phyloP scores from a whole-genome alignment of 768 basidiomycete genomes.

The Daedaleopsis nitida region DNA sequence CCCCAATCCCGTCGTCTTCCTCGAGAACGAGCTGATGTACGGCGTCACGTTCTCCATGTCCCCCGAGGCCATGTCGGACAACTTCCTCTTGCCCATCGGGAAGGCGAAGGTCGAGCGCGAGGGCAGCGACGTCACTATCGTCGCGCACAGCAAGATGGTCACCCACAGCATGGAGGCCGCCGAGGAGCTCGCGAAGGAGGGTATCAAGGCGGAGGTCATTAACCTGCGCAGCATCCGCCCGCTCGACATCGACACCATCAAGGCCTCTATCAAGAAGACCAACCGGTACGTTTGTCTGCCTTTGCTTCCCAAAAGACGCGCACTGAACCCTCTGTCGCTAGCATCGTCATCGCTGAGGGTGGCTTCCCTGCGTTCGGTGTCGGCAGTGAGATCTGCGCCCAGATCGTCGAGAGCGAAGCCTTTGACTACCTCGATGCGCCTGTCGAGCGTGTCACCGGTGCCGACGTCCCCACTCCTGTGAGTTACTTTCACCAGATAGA shows the following conservation, averaged over 20 bases:
- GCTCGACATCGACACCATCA: slow-evolving; percentile 97
- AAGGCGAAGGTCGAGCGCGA: slow-evolving; percentile 95
- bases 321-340: slow-evolving; percentile 30
- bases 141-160: slow-evolving; percentile 99
- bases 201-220: slow-evolving; percentile 96
- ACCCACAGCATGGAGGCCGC: slow-evolving; percentile 94
- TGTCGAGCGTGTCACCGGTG: slow-evolving; percentile 96
- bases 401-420: slow-evolving; percentile 95
- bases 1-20: slow-evolving; percentile 97
- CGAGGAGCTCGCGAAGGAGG: slow-evolving; percentile 90
- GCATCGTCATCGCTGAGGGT: slow-evolving; percentile 93
- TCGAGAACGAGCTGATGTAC: slow-evolving; percentile 99
- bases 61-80: slow-evolving; percentile 89
- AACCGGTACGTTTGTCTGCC: slow-evolving; percentile 62
- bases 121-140: slow-evolving; percentile 92
- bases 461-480: slow-evolving; percentile 96
- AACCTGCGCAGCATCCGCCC: slow-evolving; percentile 96
- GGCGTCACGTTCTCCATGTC: slow-evolving; percentile 98
- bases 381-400: slow-evolving; percentile 97
- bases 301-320: neutral
- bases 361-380: slow-evolving; percentile 99
- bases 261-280: slow-evolving; percentile 97
- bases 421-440: slow-evolving; percentile 99
- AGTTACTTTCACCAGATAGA: slow-evolving; percentile 33
- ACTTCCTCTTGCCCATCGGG: slow-evolving; percentile 95